phyloP scores from a whole-genome alignment of 345 rosid species.

The Bruguiera parviflora region DNA sequence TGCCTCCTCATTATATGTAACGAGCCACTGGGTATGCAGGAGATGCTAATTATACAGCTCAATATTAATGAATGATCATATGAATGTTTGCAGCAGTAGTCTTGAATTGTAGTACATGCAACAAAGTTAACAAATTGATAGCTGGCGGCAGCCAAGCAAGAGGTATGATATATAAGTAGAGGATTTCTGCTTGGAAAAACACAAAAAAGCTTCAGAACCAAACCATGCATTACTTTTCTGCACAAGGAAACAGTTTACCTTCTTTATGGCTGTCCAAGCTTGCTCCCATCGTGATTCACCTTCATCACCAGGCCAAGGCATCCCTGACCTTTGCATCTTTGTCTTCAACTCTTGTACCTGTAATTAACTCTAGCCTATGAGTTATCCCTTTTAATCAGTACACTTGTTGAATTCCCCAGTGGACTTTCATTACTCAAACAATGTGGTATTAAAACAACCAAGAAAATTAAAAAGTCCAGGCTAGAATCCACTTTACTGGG shows the following conservation, averaged over 20 bases:
- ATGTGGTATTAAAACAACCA: neutral
- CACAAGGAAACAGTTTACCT: constrained; percentile 41
- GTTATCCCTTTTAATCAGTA: neutral
- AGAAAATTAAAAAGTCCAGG: neutral
- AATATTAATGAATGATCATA: neutral
- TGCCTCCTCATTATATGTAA: neutral
- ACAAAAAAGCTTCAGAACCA: neutral
- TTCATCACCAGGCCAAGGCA: constrained; percentile 99
- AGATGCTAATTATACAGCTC: neutral
- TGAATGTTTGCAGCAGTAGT: neutral
- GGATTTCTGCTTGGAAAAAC: neutral
- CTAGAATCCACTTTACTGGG: neutral
- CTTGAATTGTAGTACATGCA: neutral
- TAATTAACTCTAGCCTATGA: constrained; percentile 14
- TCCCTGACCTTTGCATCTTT: constrained; percentile 73
- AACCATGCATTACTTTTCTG: neutral
- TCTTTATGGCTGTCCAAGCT: constrained; percentile 96
- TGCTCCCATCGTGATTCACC: constrained; percentile 88
- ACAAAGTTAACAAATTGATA: too few relatives aligned
- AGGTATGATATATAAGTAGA: neutral
- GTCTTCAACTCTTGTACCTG: constrained; percentile 87
- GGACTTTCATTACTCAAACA: neutral
- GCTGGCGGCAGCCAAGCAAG: neutral
- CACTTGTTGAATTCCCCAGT: neutral
- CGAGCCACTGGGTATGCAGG: neutral